Conservation (phyloP, 768 basidiomycete species). For the Agaricus subrufescens region DNA sequence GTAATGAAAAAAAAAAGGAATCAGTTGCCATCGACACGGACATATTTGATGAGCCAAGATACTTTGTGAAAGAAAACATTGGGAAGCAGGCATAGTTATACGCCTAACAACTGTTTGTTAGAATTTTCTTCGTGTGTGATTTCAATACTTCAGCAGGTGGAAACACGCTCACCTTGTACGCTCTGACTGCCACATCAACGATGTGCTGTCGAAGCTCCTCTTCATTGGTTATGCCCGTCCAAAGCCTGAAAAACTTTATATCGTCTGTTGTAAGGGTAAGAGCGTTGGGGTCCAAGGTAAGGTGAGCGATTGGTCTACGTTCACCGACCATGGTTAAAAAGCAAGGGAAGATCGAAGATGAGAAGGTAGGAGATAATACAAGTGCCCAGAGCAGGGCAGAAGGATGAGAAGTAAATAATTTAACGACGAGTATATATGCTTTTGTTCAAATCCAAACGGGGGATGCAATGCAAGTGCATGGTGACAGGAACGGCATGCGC, state of each 20-base stretch:
- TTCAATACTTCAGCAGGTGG: background rate
- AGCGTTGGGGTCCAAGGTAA: conserved; percentile 18
- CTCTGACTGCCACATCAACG: conserved; percentile 28
- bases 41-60: background rate
- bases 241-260: conserved; percentile 31
- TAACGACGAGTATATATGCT: no score
- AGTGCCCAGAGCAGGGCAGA: no score
- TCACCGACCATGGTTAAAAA: background rate
- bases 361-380: no score
- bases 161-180: conserved; percentile 18
- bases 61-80: conserved; percentile 30
- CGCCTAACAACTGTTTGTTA: conserved; percentile 20
- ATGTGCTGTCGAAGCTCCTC: conserved; percentile 34
- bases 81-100: conserved; percentile 33
- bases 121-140: background rate
- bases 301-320: background rate
- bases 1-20: no score
- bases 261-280: conserved; percentile 18
- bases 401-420: no score
- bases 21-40: background rate
- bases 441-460: no score
- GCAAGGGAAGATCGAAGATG: no score
- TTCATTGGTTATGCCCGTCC: conserved; percentile 32
- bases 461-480: no score
- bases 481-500: no score